Conservation (phyloP, 768 basidiomycete genomes). For the Psilocybe subaeruginosa region DNA sequence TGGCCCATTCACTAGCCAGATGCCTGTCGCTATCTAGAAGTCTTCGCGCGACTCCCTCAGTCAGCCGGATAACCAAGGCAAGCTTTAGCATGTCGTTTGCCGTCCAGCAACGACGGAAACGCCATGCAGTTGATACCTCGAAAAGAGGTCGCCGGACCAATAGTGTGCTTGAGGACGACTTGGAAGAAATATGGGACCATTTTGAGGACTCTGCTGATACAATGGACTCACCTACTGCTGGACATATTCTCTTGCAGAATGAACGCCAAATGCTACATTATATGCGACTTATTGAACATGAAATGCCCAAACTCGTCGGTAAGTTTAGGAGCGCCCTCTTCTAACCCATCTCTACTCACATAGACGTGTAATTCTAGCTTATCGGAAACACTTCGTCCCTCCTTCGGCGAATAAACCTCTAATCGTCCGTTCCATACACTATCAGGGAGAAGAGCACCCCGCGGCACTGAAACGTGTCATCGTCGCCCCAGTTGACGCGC, state of each 20-base stretch:
- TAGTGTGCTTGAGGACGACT: constrained; percentile 39
- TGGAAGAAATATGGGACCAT: constrained; percentile 46
- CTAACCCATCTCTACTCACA: not conserved
- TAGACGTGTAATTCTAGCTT: constrained; percentile 48
- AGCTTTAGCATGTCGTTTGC: constrained; percentile 21
- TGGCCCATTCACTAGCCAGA: constrained; percentile 20
- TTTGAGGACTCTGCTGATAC: constrained; percentile 47
- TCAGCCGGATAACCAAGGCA: not conserved
- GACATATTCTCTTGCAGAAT: constrained; percentile 74
- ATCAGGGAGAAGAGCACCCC: constrained; percentile 78
- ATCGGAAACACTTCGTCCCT: constrained; percentile 78
- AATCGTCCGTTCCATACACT: constrained; percentile 75
- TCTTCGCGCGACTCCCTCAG: constrained; percentile 4
- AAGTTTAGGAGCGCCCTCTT: constrained; percentile 14
- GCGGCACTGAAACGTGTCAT: constrained; percentile 71
- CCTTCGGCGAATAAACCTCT: constrained; percentile 62
- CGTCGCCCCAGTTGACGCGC: constrained; percentile 71
- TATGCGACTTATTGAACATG: constrained; percentile 84
- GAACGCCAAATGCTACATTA: constrained; percentile 78
- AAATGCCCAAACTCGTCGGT: constrained; percentile 89
- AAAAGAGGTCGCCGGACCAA: constrained; percentile 35
- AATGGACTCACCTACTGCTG: constrained; percentile 70
- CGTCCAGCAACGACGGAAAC: constrained; percentile 17
- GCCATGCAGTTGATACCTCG: constrained; percentile 4
- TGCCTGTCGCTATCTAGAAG: constrained; percentile 16